phyloP scores from a whole-genome alignment of 2,329 filamentous ascomycete species.

The Pseudogymnoascus pannorum region DNA sequence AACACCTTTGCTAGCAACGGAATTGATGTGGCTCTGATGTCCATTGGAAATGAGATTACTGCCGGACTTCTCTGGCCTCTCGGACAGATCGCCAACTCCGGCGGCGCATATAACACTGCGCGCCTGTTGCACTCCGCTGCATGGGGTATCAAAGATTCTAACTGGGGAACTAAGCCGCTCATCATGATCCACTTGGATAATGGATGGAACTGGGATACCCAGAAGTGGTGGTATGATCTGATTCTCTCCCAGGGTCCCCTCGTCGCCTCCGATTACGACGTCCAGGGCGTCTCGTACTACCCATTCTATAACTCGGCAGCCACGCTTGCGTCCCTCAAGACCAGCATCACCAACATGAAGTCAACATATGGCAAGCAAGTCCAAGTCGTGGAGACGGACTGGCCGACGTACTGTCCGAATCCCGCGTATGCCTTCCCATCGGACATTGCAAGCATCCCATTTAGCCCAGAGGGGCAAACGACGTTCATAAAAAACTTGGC shows the following conservation, averaged over 20 bases:
- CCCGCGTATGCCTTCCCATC: constrained; percentile 52
- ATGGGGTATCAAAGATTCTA: constrained; percentile 57
- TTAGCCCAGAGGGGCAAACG: constrained; percentile 55
- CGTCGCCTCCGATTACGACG: constrained; percentile 52
- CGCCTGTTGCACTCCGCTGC: constrained; percentile 56
- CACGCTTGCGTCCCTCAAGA: constrained; percentile 49
- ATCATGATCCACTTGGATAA: constrained; percentile 72
- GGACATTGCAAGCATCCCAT: constrained; percentile 53
- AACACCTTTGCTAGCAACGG: constrained; percentile 51
- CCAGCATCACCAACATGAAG: constrained; percentile 51
- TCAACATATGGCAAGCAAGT: constrained; percentile 57
- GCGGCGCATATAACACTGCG: constrained; percentile 50
- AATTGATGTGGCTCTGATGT: constrained; percentile 54
- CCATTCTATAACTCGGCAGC: constrained; percentile 60
- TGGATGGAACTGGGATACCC: constrained; percentile 63
- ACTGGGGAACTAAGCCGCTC: constrained; percentile 48
- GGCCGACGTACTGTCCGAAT: constrained; percentile 56
- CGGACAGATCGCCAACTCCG: constrained; percentile 42
- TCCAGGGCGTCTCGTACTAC: constrained; percentile 68
- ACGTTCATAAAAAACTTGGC: constrained; percentile 56
- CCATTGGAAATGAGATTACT: constrained; percentile 68
- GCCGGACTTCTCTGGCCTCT: constrained; percentile 60
- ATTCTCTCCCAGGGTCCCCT: constrained; percentile 47
- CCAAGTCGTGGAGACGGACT: constrained; percentile 64
- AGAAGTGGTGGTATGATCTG: constrained; percentile 57